Evolutionary conservation across 2,329 filamentous ascomycete genomes (phyloP), one percentile per base, ranked within the genome.

Genomic region (Fusarium dlaminii): DNA sequence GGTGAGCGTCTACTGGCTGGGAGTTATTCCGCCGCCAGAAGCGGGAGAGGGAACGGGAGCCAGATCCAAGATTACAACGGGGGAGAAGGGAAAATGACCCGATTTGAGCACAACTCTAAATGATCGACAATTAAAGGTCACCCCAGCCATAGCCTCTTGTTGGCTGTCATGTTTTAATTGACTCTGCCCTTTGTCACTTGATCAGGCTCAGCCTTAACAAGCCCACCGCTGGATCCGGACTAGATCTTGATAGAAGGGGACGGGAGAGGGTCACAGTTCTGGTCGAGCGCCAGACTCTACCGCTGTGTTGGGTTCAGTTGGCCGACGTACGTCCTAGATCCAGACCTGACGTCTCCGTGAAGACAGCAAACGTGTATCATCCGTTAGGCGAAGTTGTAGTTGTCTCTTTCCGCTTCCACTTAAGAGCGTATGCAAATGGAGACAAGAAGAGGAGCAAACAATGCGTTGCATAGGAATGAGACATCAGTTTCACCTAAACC

Each of bases 11-110:
- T 45, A 70, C 56, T 70, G 70, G 70, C 46, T 68, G 45, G 49
- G 71, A 62, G 62, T 48, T 18, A 46, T 49, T 72, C 67, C 59
- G 67, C 15, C 12, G n/a, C 29, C 37, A 40, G 54, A 55, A 72
- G 34, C 43, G 52, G 62, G 32, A 71, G 66, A 59, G 66, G 48
- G 67, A 71, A 71, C 71, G 63, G 71, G 71, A 74, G 43, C 29
- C 45, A 74, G 70, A 67, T 73, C 34, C 58, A 52, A 74, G 46
- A 60, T 46, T 58, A 27, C 37, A 68, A 61, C 34, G 40, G 49
- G 49, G 30, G 43, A 39, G 29, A 22, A 42, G 17, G 37, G 58
- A 49, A 60, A 59, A 39, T 63, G 52, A 43, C 52, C 70, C 70
- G 57, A 74, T 74, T 70, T 73, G 70, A 52, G 52, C 45, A 24